phyloP scores from a whole-genome alignment of 2,329 filamentous ascomycete genomes.

The Hymenoscyphus infarciens region DNA sequence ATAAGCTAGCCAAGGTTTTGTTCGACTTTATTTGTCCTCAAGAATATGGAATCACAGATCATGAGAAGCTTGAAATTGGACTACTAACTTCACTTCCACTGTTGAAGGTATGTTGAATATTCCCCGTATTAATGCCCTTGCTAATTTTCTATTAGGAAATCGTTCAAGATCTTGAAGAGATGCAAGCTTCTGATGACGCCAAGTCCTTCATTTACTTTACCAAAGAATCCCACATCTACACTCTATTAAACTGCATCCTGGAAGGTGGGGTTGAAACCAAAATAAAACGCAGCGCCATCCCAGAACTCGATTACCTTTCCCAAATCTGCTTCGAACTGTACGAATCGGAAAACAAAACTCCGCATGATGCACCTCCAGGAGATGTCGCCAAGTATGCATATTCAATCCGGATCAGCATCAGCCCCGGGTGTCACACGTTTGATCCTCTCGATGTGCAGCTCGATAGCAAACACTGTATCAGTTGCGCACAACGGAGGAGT shows the following conservation, averaged over 20 bases:
- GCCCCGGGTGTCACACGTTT: conserved; percentile 92
- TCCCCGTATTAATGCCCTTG: background rate
- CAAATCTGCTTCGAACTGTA: conserved; percentile 99
- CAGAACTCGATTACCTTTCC: conserved; percentile 93
- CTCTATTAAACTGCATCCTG: conserved; percentile 92
- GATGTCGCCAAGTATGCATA: conserved; percentile 65
- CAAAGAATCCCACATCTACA: conserved; percentile 98
- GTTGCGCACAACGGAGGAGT: conserved; percentile 84
- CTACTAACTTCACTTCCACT: conserved; percentile 89
- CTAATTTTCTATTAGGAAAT: conserved; percentile 63
- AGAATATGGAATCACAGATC: conserved; percentile 93
- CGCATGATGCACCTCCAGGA: conserved; percentile 25
- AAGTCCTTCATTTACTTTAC: conserved; percentile 99
- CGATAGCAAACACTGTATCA: conserved; percentile 94
- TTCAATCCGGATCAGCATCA: conserved; percentile 93
- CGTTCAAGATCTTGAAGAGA: conserved; percentile 92
- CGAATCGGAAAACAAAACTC: conserved; percentile 71
- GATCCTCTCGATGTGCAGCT: conserved; percentile 95
- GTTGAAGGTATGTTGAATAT: conserved; percentile 48
- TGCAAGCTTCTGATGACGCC: conserved; percentile 89
- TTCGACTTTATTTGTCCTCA: conserved; percentile 99
- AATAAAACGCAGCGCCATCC: conserved; percentile 91
- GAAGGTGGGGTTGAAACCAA: conserved; percentile 97
- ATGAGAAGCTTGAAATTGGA: conserved; percentile 97
- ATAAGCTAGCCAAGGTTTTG: conserved; percentile 87